These are phyloP conservation scores for Saccharomycodes ludwigii DNA, from an alignment of 805 yeast genomes.

Conservation along the genomic window DNA sequence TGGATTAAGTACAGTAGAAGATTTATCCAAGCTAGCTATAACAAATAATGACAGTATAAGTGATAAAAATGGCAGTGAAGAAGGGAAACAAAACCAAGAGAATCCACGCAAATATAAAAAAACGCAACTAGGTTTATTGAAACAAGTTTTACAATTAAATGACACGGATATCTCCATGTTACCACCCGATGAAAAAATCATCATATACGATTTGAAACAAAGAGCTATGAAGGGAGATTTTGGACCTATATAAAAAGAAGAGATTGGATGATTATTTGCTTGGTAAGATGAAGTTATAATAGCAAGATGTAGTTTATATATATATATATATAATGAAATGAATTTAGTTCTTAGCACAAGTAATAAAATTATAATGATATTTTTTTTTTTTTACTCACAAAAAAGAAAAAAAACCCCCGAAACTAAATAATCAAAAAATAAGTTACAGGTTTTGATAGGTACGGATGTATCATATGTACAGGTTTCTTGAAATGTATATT, in stretches of 20 bases:
- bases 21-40: constrained; percentile 21
- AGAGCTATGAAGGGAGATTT: constrained; percentile 24
- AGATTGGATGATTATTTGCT: too few relatives aligned
- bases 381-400: not conserved
- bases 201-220: constrained; percentile 25
- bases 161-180: constrained; percentile 37
- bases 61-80: constrained; percentile 3
- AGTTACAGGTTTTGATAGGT: too few relatives aligned
- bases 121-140: constrained; percentile 33
- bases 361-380: too few relatives aligned
- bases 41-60: not conserved
- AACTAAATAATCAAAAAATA: constrained; percentile 2
- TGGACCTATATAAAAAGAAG: constrained; percentile 12
- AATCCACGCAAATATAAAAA: constrained; percentile 15
- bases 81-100: constrained; percentile 6
- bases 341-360: too few relatives aligned
- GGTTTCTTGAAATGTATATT: too few relatives aligned
- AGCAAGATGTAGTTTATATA: too few relatives aligned
- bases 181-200: constrained; percentile 38
- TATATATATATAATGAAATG: too few relatives aligned
- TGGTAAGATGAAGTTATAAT: too few relatives aligned
- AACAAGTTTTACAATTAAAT: constrained; percentile 39
- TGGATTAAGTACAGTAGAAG: constrained; percentile 23
- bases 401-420: not conserved
- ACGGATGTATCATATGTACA: too few relatives aligned